Base-by-base conservation (phyloP, 192 early-diverging fungal genomes). In the Linnemannia zychae region DNA sequence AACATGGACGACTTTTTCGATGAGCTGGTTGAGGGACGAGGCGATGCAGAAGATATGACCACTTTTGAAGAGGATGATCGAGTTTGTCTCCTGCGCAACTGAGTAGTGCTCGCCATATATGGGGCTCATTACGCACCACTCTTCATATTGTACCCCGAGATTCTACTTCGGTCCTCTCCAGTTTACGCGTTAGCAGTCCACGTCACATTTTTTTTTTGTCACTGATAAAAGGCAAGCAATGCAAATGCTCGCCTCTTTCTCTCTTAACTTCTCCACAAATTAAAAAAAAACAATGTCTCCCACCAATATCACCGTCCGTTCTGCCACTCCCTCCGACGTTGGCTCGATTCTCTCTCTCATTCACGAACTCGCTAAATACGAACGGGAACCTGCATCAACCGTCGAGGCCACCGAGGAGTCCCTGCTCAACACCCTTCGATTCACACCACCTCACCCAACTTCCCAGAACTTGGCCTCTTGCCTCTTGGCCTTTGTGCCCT, bases 301-400 rank as follows among this genome's bases (percentile, higher is more conserved):
- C 3, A n/a, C 84, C 13, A 20, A 70, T 17, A 57, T 91, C 53
- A 77, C 77, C 15, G 86, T 91, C 72, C 84, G 84, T 48, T 85
- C 93, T 0, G 94, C 96, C 5, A 91, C 88, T 0, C 79, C 86
- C 37, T 74, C 83, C 1, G 94, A 97, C 73, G 90, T 92, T 44
- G 88, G 90, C 7, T 80, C 92, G 34, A 94, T 97, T 65, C 86
- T 95, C 37, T 72, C 80, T 47, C 94, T 97, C 81, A 96, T 97
- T 77, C 84, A 91, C 63, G 79, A 92, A 24, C 92, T 98, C 67
- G 96, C 97, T 1, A 74, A 88, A 50, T 97, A 94, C 76, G 97
- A 98, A 77, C 71, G 67, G 36, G 94, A 95, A 77, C 90, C 94
- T 11, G 80, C 91, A 5, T 88, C 96, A 38, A 88, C 93, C 53